Base-by-base conservation (phyloP, 2,329 filamentous ascomycete species). In the Epichloe scottii region DNA sequence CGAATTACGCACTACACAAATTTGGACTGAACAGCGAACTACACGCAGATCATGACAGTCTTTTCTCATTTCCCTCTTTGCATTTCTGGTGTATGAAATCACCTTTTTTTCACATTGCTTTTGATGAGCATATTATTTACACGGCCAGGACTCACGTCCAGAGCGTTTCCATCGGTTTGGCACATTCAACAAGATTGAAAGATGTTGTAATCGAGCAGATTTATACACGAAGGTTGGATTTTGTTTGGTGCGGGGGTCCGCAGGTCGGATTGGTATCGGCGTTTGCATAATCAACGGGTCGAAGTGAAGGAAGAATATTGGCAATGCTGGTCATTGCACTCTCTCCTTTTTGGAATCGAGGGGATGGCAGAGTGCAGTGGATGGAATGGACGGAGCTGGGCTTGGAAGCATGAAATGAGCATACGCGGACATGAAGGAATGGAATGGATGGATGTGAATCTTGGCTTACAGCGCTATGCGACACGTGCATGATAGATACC, bases 311-410 rank as follows among this genome's bases (percentile, higher is more conserved):
- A 43, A 23, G 39, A 35, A 44, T 39, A 38, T 47, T 42, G 35
- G 48, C 53, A 51, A 51, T 49, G 48, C 53, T 47, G 51, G 51
- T 40, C 48, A 45, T 53, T 53, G 51, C 41, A 51, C 51, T 51
- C 51, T 49, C 43, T 51, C 50, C 42, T 46, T 52, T 47, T 46
- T 34, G 21, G 23, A 35, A 5, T 41, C 19, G 10, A 48, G 35
- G 46, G 33, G 39, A 44, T 30, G 35, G 38, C 23, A 34, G 45
- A 39, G 45, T 51, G 50, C 50, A 48, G 45, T 48, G 45, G 14
- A 35, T 19, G 35, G 12, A 26, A 39, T 14, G 23, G 7, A 38
- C 23, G 30, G 37, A 23, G 8, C 43, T 51, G 21, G 49, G 21
- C 23, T 45, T 51, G n/a, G 7, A n/a, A 34, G 15, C 10, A 45